phyloP scores from a whole-genome alignment of 2,329 filamentous ascomycete genomes.

The Cadophora luteo-olivacea region DNA sequence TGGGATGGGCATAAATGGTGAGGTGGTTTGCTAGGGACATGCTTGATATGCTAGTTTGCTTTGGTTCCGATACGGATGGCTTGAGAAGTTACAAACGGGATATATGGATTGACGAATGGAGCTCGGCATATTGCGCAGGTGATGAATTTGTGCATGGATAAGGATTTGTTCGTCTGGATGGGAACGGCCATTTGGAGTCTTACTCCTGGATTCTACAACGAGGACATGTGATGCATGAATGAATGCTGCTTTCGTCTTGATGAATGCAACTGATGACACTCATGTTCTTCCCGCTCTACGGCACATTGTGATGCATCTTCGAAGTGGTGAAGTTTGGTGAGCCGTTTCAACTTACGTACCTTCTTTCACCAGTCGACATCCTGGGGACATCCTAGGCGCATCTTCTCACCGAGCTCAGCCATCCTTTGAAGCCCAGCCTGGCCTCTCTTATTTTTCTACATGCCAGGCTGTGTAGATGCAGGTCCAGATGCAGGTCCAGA shows the following conservation, averaged over 20 bases:
- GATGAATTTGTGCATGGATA: background rate
- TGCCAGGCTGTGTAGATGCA: background rate
- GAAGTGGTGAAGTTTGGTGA: too few species aligned
- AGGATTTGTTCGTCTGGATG: slow-evolving; percentile 9
- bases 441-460: background rate
- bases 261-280: slow-evolving; percentile 3
- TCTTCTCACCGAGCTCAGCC: too few species aligned
- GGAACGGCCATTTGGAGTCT: slow-evolving; percentile 3
- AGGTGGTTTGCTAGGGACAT: slow-evolving; percentile 5
- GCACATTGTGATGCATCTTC: too few species aligned
- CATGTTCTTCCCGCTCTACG: background rate
- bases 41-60: background rate
- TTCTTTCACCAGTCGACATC: background rate
- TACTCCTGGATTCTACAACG: slow-evolving; percentile 11
- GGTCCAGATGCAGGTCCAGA: background rate
- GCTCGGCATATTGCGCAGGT: background rate
- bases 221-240: slow-evolving; percentile 11
- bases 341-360: background rate
- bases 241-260: slow-evolving; percentile 15
- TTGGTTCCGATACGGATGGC: slow-evolving; percentile 11
- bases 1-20: background rate
- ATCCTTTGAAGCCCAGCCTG: too few species aligned
- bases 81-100: background rate
- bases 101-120: background rate
- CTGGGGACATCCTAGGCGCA: background rate